These are phyloP conservation scores for Climacium dendroides DNA, from an alignment of 225 moss, liverwort and hornwort genomes.

Conservation along the genomic window DNA sequence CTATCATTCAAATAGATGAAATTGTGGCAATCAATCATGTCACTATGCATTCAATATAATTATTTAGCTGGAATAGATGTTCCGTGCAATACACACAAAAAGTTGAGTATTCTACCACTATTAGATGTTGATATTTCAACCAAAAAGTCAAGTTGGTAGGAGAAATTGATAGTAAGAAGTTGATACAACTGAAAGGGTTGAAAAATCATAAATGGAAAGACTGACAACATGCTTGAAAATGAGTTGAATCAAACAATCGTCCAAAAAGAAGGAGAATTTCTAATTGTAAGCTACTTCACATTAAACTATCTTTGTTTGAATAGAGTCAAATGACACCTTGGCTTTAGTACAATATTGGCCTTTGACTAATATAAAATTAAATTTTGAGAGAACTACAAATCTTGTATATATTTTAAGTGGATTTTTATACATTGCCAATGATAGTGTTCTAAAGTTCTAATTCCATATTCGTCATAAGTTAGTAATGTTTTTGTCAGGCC, in stretches of 20 bases:
- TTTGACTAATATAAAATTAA: not conserved
- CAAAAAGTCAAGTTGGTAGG: not conserved
- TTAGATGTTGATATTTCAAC: not conserved
- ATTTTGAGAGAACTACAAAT: not conserved
- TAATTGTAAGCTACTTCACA: too few species aligned
- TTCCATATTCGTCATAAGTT: not conserved
- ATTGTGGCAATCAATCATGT: rapidly evolving
- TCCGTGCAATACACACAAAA: not conserved
- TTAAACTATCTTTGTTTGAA: not conserved
- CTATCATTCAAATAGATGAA: not conserved
- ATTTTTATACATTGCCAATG: not conserved
- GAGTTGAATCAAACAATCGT: not conserved
- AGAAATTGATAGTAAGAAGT: not conserved
- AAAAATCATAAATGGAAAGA: not conserved
- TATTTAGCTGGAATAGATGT: not conserved
- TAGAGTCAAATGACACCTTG: not conserved
- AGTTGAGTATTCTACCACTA: not conserved
- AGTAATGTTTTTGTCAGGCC: not conserved
- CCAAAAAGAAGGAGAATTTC: not conserved
- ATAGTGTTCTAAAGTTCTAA: rapidly evolving
- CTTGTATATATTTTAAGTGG: not conserved
- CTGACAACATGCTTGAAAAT: not conserved
- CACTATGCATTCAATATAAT: not conserved
- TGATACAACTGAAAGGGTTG: not conserved
- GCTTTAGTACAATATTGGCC: not conserved